phyloP scores from a whole-genome alignment of 768 basidiomycete species.

The Agaricus sinodeliciosus region DNA sequence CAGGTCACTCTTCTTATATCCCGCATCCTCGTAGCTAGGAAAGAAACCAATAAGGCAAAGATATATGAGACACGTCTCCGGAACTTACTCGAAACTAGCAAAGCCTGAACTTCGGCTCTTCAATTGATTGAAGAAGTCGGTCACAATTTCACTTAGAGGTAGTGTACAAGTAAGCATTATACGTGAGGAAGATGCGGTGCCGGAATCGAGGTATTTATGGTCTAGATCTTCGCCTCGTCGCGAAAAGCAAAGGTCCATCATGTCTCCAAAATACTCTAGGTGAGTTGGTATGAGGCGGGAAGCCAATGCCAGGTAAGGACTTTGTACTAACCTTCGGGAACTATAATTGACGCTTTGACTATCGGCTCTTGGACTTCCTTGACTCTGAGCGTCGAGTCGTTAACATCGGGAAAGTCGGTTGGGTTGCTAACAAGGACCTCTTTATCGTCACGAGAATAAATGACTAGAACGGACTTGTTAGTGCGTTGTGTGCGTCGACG shows the following conservation, averaged over 20 bases:
- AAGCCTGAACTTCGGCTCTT: constrained; percentile 91
- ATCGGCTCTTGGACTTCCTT: constrained; percentile 86
- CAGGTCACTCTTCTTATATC: constrained; percentile 75
- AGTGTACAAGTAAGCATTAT: constrained; percentile 77
- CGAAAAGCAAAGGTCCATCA: constrained; percentile 90
- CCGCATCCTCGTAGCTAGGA: constrained; percentile 87
- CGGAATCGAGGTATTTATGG: constrained; percentile 73
- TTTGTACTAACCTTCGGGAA: constrained; percentile 67
- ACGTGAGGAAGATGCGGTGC: constrained; percentile 46
- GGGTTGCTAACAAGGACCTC: constrained; percentile 81
- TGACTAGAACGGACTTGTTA: constrained; percentile 38
- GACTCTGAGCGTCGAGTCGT: constrained; percentile 54
- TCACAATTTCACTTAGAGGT: constrained; percentile 91
- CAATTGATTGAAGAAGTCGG: constrained; percentile 90
- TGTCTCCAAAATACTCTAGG: constrained; percentile 85
- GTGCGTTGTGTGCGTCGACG: neutral
- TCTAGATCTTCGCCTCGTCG: constrained; percentile 82
- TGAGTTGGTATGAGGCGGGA: neutral
- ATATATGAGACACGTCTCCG: neutral
- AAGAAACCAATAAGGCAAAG: neutral
- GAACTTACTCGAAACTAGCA: constrained; percentile 81
- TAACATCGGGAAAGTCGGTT: constrained; percentile 86
- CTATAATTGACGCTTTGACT: constrained; percentile 89
- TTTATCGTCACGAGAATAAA: constrained; percentile 49
- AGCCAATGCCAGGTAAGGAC: neutral